phyloP scores from a whole-genome alignment of 2,329 filamentous ascomycete species.

The Periconia sp. region DNA sequence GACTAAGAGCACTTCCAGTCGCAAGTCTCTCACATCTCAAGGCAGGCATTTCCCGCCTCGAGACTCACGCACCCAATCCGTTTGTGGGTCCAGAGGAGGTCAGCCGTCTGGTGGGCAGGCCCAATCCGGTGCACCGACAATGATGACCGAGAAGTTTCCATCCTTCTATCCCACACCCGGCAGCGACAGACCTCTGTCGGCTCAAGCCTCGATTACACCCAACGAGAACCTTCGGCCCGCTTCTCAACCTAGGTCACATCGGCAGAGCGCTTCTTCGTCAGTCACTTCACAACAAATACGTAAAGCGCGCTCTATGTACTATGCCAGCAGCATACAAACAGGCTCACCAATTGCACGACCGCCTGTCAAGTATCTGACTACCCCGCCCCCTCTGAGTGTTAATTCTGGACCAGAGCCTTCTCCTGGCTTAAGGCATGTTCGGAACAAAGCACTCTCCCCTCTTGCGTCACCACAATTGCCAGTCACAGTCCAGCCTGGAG shows the following conservation, averaged over 20 bases:
- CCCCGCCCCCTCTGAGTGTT: constrained; percentile 18
- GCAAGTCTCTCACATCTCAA: constrained; percentile 38
- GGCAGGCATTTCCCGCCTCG: constrained; percentile 46
- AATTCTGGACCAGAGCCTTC: constrained; percentile 9
- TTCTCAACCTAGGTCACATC: constrained; percentile 30
- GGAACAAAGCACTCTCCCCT: constrained; percentile 22
- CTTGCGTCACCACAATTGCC: constrained; percentile 30
- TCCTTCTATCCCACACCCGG: constrained; percentile 22
- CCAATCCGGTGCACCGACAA: constrained; percentile 14
- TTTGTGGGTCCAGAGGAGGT: constrained; percentile 18
- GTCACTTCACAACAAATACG: constrained; percentile 42
- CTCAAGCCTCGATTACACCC: constrained; percentile 28
- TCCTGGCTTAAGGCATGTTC: background rate
- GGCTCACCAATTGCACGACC: constrained; percentile 43
- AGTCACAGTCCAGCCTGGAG: constrained; percentile 28
- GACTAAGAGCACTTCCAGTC: constrained; percentile 42
- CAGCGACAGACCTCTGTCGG: constrained; percentile 18
- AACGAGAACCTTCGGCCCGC: constrained; percentile 32
- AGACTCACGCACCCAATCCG: constrained; percentile 35
- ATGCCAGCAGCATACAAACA: constrained; percentile 45
- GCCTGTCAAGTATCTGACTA: constrained; percentile 39
- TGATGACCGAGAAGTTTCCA: constrained; percentile 27
- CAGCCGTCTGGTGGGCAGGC: constrained; percentile 16
- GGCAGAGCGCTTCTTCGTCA: constrained; percentile 32
- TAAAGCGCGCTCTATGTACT: constrained; percentile 47